Conservation (phyloP, 1,139 yeast species). For the Taiozyma onychis region DNA sequence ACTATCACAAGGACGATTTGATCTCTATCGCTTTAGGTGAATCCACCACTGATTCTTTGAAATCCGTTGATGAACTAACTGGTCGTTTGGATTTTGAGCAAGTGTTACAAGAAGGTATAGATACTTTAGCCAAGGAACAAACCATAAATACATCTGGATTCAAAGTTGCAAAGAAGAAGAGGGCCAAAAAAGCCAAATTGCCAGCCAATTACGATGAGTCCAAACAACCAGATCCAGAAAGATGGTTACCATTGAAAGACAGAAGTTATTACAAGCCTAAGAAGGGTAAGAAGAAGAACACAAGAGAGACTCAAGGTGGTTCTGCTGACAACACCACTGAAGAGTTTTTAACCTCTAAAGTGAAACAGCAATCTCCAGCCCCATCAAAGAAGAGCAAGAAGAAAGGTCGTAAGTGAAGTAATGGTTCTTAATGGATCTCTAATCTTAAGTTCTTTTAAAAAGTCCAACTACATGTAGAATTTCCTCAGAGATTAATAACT, state of each 20-base stretch:
- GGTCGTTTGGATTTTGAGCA: conserved; percentile 34
- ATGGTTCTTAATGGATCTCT: background rate
- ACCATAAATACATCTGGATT: conserved; percentile 12
- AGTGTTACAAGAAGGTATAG: conserved; percentile 34
- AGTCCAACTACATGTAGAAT: background rate
- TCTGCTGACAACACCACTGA: conserved; percentile 50
- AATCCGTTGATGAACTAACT: conserved; percentile 32
- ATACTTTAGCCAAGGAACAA: conserved; percentile 28
- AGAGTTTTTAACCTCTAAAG: conserved; percentile 28
- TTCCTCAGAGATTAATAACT: background rate
- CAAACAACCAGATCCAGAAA: conserved; percentile 53
- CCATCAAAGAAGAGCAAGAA: conserved; percentile 20
- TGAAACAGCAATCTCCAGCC: conserved; percentile 23
- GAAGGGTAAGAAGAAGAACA: conserved; percentile 44
- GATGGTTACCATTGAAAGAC: conserved; percentile 89
- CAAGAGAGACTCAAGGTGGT: conserved; percentile 68
- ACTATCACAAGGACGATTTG: conserved; percentile 27
- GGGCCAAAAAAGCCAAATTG: conserved; percentile 33
- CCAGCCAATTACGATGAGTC: conserved; percentile 37
- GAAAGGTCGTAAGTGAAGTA: conserved; percentile 28
- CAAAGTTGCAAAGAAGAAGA: conserved; percentile 28
- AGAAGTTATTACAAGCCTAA: conserved; percentile 80
- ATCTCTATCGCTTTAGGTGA: conserved; percentile 23
- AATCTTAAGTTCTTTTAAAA: no score
- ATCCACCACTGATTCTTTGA: conserved; percentile 4